phyloP scores from a whole-genome alignment of 1,284 basidiomycete species.

The Neotropicomus parvogracilis region DNA sequence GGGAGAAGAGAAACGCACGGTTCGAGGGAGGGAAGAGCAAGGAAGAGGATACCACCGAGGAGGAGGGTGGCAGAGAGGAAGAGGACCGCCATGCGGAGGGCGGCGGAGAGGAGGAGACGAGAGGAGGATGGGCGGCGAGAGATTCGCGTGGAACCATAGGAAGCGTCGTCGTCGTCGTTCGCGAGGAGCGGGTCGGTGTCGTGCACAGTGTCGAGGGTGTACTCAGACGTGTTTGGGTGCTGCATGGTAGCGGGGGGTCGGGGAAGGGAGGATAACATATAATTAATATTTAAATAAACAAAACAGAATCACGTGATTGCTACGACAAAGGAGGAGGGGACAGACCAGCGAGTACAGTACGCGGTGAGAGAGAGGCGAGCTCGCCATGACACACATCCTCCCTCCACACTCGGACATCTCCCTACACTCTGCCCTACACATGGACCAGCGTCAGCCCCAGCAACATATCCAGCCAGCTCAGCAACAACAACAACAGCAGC shows the following conservation, averaged over 20 bases:
- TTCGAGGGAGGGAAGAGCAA: conserved; percentile 76
- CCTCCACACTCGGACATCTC: conserved; percentile 47
- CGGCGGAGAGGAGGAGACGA: conserved; percentile 70
- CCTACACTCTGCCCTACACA: conserved; percentile 59
- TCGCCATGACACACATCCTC: conserved; percentile 47
- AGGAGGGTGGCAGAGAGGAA: conserved; percentile 69
- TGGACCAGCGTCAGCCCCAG: conserved; percentile 56
- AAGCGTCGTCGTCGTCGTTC: conserved; percentile 31
- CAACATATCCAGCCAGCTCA: conserved; percentile 29
- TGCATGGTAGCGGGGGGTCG: conserved; percentile 10
- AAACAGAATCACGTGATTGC: conserved; percentile 17
- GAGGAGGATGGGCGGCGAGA: conserved; percentile 39
- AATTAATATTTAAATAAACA: no score
- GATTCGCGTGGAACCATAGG: conserved; percentile 32
- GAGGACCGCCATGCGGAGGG: conserved; percentile 76
- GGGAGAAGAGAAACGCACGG: conserved; percentile 48
- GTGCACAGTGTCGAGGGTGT: conserved; percentile 52
- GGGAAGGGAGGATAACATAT: no score
- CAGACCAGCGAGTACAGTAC: not conserved
- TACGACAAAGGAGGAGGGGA: conserved; percentile 27
- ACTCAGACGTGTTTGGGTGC: conserved; percentile 50
- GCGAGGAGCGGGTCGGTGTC: conserved; percentile 28
- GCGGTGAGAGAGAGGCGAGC: no score
- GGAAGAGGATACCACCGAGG: conserved; percentile 72
- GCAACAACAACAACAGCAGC: conserved; percentile 35